phyloP scores from a whole-genome alignment of 1,284 basidiomycete genomes.

The Erythrobasidium hasegawianum region DNA sequence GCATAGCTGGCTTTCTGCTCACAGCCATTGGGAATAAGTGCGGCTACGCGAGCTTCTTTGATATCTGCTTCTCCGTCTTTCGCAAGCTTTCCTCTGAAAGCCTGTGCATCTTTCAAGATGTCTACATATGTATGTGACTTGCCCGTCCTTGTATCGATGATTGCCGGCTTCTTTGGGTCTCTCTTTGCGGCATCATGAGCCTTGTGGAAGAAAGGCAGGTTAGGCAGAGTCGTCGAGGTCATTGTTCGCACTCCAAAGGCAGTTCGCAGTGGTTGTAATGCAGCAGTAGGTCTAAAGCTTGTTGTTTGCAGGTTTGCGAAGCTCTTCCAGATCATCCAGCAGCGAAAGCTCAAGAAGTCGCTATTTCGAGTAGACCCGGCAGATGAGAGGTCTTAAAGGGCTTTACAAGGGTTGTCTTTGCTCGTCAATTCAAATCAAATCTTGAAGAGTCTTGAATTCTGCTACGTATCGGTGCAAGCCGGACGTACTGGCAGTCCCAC shows the following conservation, averaged over 20 bases:
- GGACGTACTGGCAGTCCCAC: too few relatives aligned
- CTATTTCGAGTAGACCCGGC: too few relatives aligned
- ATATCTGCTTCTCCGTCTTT: slow-evolving; percentile 15
- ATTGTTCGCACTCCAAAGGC: not conserved
- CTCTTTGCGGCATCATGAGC: slow-evolving; percentile 24
- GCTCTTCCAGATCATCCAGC: too few relatives aligned
- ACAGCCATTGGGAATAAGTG: slow-evolving; percentile 35
- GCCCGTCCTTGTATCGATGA: slow-evolving; percentile 31
- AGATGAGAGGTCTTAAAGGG: too few relatives aligned
- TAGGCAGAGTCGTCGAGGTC: slow-evolving; percentile 10
- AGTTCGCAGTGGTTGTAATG: not conserved
- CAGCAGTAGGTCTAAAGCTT: too few relatives aligned
- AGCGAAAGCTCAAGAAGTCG: too few relatives aligned
- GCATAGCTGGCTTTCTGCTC: not conserved
- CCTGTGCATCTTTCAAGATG: slow-evolving; percentile 26
- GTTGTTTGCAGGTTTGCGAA: too few relatives aligned
- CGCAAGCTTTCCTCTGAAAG: slow-evolving; percentile 18
- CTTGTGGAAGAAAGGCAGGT: slow-evolving; percentile 24
- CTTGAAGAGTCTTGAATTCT: too few relatives aligned
- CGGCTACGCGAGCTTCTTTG: slow-evolving; percentile 29
- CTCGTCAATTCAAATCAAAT: too few relatives aligned
- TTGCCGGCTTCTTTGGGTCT: slow-evolving; percentile 34
- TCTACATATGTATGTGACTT: slow-evolving; percentile 32
- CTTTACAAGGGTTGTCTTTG: too few relatives aligned
- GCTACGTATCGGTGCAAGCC: too few relatives aligned